Evolutionary conservation across 177 flowering plant genomes (phyloP).

Genomic region (Telopea speciosissima): DNA sequence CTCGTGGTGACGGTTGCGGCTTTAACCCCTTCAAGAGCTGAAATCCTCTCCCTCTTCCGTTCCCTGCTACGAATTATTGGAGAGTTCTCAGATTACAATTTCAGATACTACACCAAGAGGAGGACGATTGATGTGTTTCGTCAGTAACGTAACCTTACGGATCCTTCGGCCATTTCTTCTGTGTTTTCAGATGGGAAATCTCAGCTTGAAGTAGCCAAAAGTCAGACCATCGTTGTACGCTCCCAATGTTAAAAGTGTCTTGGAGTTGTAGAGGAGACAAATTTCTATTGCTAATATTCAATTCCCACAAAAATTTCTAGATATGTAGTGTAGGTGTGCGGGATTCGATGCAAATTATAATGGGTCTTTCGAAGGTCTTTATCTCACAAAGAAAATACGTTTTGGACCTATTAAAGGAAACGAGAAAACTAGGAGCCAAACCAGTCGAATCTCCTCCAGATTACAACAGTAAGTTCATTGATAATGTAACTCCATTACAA

Average conservation of each 20-base stretch:
- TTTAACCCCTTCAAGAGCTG: conserved; percentile 10
- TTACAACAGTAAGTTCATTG: no score
- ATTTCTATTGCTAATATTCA: not conserved
- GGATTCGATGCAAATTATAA: not conserved
- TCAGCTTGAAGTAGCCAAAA: conserved; percentile 57
- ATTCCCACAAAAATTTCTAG: not conserved
- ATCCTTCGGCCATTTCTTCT: conserved; percentile 36
- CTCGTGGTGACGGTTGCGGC: conserved; percentile 10
- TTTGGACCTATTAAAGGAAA: no score
- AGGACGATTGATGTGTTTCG: conserved; percentile 69
- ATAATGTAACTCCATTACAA: no score
- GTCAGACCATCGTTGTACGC: conserved; percentile 63
- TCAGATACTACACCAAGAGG: conserved; percentile 66
- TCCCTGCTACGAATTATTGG: conserved; percentile 52
- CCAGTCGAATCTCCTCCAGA: no score
- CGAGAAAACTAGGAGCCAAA: no score
- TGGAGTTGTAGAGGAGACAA: conserved; percentile 40
- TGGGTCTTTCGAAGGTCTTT: no score
- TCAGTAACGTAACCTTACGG: conserved; percentile 36
- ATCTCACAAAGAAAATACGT: no score
- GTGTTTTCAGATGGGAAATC: conserved; percentile 52
- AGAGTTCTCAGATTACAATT: conserved; percentile 69
- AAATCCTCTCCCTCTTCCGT: conserved; percentile 18
- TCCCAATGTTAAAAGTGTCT: conserved; percentile 51
- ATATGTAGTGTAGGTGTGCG: not conserved